Evolutionary conservation across 2,329 filamentous ascomycete genomes (phyloP), one percentile per base, ranked within the genome.

Genomic region (Chaetomium olivaceum): DNA sequence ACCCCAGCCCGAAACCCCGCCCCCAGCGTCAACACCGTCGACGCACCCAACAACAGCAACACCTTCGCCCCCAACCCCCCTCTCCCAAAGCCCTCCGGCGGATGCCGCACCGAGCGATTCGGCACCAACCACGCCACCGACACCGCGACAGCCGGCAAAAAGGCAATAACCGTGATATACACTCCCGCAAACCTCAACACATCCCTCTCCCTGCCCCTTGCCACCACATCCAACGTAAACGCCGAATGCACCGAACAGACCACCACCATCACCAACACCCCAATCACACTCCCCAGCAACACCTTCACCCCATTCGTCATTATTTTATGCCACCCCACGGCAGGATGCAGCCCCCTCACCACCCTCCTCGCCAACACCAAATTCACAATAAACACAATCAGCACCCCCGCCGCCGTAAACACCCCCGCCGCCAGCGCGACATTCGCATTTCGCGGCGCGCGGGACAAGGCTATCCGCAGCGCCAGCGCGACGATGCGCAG

Each of bases 301-400:
- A 80, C 73, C 67, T 82, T 84, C 76, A 92, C 89, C 23, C 76
- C 67, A 25, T 80, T 69, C 2, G 79, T 80, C 33, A 86, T 79
- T 1, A 76, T 71, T 29, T 77, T 80, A 67, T 85, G 82, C 91
- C 91, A 94, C 64, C 91, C 92, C 25, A 92, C 73, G 0, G 73
- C 72, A 0, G 91, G 91, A 72, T 93, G 90, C 56, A 87, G 84
- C 2, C 89, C 90, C 60, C 92, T 85, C 27, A 95, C 76, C 29
- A 96, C 82, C 54, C 92, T 87, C 76, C 92, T 90, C 0, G 89
- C 78, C 73, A 93, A 90, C 71, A 95, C 78, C 43, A 96, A 78
- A 78, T 96, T 94, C 76, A 93, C 80, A 71, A 94, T 78, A 76
- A 91, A 93, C 36, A 96, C 79, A 8, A 96, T 77, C 43, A 96